Base-by-base conservation (phyloP, 2,329 filamentous ascomycete genomes). In the Plectosphaerella cucumerina region DNA sequence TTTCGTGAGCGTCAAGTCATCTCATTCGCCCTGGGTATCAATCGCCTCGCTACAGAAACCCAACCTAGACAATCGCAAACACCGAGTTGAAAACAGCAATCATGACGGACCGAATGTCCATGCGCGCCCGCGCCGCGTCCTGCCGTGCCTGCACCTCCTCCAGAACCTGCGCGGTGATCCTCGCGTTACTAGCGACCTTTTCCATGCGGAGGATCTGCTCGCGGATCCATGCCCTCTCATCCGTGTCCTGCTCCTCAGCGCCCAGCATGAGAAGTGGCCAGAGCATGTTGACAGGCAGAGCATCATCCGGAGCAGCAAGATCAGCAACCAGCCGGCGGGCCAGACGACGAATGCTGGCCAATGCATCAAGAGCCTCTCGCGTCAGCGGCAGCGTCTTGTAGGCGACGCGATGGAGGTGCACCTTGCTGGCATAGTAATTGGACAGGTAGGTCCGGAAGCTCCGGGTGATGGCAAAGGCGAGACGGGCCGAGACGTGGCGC, bases 181-280 rank as follows among this genome's bases (percentile, higher is more conserved):
- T 60, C 3, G 72, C 69, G 54, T 75, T 73, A 17, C 67, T 67
- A 1, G 71, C 70, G 4, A 76, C 71, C 47, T 68, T 68, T 53
- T 75, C 70, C 71, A 77, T 76, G 12, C 65, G 60, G 44, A 73
- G 63, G 17, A 82, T 79, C 51, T 76, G 71, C 6, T 68, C 62
- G 26, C 71, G 66, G 49, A 83, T 80, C 78, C 78, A 81, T 6
- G 56, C 60, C 44, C 76, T 66, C 57, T 80, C 75, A 5, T 69
- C 66, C 0, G 61, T 39, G 44, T 75, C 72, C n/a, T 78, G 73
- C 54, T 80, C 78, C 58, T 83, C 79, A 9, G 71, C 74, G 0
- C 78, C 78, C 54, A 77, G 69, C 73, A 83, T 79, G 39, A 82
- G 63, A 8, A 81, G 61, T 2, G 78, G 78, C 80, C 78, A 82